Percentiles rank a stretch among this genome's conserved stretches.
These are phyloP conservation scores for Phyllosticta capitalensis DNA, from an alignment of 2,329 filamentous ascomycete genomes.

Conservation along the genomic window DNA sequence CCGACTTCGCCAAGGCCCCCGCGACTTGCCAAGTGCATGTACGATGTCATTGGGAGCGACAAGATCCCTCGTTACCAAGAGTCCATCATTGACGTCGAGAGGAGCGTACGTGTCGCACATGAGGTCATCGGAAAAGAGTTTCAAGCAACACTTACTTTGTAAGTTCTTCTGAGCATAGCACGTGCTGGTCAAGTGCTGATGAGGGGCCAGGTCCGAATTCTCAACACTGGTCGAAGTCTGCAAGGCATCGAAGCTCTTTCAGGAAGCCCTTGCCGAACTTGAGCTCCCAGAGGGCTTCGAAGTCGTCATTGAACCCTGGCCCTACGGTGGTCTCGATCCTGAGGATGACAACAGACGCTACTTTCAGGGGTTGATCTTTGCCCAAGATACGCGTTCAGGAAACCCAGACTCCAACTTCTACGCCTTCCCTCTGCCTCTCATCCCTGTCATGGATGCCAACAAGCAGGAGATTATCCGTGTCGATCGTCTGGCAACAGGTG, in stretches of 20 bases:
- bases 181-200: no score
- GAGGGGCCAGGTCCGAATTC: slow-evolving; percentile 31
- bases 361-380: slow-evolving; percentile 48
- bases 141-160: slow-evolving; percentile 41
- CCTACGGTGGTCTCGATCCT: slow-evolving; percentile 44
- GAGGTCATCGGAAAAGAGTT: slow-evolving; percentile 39
- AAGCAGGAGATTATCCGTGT: slow-evolving; percentile 26
- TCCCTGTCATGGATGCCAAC: slow-evolving; percentile 28
- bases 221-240: slow-evolving; percentile 40
- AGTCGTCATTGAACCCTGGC: slow-evolving; percentile 47
- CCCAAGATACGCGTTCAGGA: slow-evolving; percentile 35
- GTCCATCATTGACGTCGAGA: slow-evolving; percentile 40
- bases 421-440: slow-evolving; percentile 29
- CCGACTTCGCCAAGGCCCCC: slow-evolving; percentile 36
- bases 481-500: slow-evolving; percentile 28
- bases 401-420: slow-evolving; percentile 36
- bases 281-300: slow-evolving; percentile 47
- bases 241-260: slow-evolving; percentile 43
- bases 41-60: slow-evolving; percentile 46
- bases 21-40: slow-evolving; percentile 44
- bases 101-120: slow-evolving; percentile 33
- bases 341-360: slow-evolving; percentile 40
- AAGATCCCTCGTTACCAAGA: slow-evolving; percentile 47
- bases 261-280: slow-evolving; percentile 42
- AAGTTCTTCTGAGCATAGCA: slow-evolving; percentile 12